phyloP scores from a whole-genome alignment of 2,329 filamentous ascomycete genomes.

The Pseudocercospora pini-densiflorae region DNA sequence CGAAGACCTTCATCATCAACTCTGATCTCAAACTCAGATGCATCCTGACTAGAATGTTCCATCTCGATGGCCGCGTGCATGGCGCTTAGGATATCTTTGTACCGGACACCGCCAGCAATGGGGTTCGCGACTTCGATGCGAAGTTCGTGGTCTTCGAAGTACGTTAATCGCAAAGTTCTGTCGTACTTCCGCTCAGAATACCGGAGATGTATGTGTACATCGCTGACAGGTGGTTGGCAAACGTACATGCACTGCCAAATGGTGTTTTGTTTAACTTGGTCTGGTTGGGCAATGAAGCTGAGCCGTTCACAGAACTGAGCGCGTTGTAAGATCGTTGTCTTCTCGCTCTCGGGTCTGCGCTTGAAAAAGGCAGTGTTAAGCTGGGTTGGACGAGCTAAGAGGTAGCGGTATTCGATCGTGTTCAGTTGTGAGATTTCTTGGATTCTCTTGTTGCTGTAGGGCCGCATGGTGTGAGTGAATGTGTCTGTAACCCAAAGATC shows the following conservation, averaged over 20 bases:
- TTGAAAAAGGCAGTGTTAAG: conserved; percentile 23
- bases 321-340: not conserved
- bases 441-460: not conserved
- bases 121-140: conserved; percentile 3
- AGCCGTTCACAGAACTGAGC: conserved; percentile 18
- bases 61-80: not conserved
- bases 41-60: not conserved
- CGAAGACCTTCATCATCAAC: not conserved
- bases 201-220: conserved; percentile 6
- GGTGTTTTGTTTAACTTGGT: not conserved
- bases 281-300: conserved; percentile 8
- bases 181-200: conserved; percentile 7
- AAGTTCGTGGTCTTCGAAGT: not conserved
- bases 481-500: conserved; percentile 11
- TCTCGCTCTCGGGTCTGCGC: not conserved
- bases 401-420: not conserved
- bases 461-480: not conserved
- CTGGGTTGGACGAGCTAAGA: not conserved
- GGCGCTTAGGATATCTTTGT: conserved; percentile 10
- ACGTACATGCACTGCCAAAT: conserved; percentile 23
- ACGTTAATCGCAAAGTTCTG: not conserved
- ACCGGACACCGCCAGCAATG: conserved; percentile 5
- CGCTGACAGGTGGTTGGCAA: conserved; percentile 16
- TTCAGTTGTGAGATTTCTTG: not conserved
- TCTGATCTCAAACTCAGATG: not conserved